Evolutionary conservation across 139 green algal genomes (phyloP), one percentile per base, ranked within the genome.

Genomic region (Edaphochlamys debaryana): DNA sequence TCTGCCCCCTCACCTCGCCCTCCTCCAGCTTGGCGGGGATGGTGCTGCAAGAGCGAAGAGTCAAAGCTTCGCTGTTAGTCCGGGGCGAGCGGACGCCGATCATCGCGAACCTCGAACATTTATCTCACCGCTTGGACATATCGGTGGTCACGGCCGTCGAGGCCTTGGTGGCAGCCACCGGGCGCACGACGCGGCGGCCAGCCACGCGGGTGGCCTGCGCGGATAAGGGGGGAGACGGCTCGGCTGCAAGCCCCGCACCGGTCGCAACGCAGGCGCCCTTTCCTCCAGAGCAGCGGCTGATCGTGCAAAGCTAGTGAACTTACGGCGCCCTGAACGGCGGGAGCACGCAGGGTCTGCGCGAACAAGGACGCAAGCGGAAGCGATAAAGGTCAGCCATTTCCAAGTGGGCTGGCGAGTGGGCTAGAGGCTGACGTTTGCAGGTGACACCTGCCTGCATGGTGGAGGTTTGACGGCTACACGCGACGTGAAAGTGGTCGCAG

Each of bases 11-110:
- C 63, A 82, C 76, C 76, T 87, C 79, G 54, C 90, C 90, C 90
- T 94, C 80, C 90, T 94, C 90, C 45, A 94, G 79, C 75, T 88
- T 70, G 20, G 87, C 80, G 13, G 90, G 88, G 69, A 94, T 86
- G 27, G 64, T 41, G 32, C 76, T 82, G 64, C 27, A 54, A 9
- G 19, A 70, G 6, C 36, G n/a, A n/a, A n/a, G n/a, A n/a, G n/a
- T n/a, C n/a, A n/a, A n/a, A n/a, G n/a, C n/a, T n/a, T n/a, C n/a
- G n/a, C n/a, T n/a, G n/a, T n/a, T n/a, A n/a, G n/a, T n/a, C n/a
- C n/a, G n/a, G n/a, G n/a, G n/a, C n/a, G n/a, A n/a, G n/a, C 2
- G 62, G 1, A 4, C n/a, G 62, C n/a, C 30, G 25, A 15, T 4
- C 29, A 67, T 27, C 37, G 7, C 60, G 32, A 41, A 42, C 37